Conservation (phyloP, 371 early-diverging fungal genomes). For the Syncephalastrum sp. region DNA sequence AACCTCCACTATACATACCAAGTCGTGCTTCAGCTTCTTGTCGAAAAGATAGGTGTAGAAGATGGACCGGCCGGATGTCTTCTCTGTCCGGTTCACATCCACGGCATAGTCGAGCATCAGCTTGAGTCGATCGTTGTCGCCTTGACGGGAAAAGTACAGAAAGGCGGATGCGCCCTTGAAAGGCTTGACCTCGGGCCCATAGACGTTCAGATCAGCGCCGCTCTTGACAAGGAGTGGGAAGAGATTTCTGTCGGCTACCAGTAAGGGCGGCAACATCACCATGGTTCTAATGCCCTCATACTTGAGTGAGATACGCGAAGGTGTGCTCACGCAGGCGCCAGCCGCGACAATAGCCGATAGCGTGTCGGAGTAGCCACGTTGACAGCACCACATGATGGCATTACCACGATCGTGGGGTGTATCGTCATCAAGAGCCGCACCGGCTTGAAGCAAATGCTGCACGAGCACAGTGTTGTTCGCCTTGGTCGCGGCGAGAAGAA, state of each 20-base stretch:
- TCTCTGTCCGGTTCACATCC: conserved; percentile 37
- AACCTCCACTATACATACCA: too few species aligned
- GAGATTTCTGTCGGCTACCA: too few species aligned
- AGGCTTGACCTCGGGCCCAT: conserved; percentile 14
- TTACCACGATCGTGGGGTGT: conserved; percentile 27
- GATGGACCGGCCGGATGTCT: conserved; percentile 24
- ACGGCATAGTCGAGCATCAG: conserved; percentile 31
- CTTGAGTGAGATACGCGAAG: background rate
- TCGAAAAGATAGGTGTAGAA: conserved; percentile 47
- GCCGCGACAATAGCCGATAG: conserved; percentile 28
- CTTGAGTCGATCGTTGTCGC: conserved; percentile 16
- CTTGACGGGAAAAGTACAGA: conserved; percentile 18
- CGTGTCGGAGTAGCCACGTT: conserved; percentile 16
- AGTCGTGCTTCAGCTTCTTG: background rate
- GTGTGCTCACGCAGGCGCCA: conserved; percentile 23
- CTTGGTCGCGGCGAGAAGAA: conserved; percentile 24
- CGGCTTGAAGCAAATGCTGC: conserved; percentile 24
- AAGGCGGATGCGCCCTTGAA: conserved; percentile 26
- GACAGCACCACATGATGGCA: conserved; percentile 35
- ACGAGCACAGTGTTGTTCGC: conserved; percentile 19
- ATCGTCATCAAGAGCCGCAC: conserved; percentile 29
- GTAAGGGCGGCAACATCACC: too few species aligned
- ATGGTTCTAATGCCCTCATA: too few species aligned
- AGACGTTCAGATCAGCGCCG: conserved; percentile 27
- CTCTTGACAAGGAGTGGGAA: conserved; percentile 14